These are phyloP conservation scores for Garcia nutans DNA, from an alignment of 345 rosid species.

Conservation along the genomic window DNA sequence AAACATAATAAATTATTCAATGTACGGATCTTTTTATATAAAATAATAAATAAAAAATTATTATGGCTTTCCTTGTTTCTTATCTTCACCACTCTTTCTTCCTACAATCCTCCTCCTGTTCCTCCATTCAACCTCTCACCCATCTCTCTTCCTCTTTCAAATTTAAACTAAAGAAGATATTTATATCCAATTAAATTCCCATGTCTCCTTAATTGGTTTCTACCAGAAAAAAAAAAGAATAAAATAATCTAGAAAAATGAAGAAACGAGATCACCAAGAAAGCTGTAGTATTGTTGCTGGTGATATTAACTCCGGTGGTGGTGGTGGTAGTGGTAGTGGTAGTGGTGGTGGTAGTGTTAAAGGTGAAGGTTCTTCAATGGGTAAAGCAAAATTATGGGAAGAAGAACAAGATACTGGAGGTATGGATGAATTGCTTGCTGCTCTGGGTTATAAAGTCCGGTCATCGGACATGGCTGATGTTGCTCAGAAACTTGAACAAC, in stretches of 20 bases:
- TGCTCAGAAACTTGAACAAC: constrained; percentile 35
- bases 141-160: constrained; percentile 6
- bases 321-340: constrained; percentile 12
- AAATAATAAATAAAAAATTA: constrained; percentile 15
- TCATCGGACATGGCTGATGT: constrained; percentile 39
- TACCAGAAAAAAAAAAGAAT: not conserved
- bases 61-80: constrained; percentile 48
- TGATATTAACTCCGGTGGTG: not conserved
- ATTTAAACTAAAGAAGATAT: too few species aligned
- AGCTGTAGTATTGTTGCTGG: constrained; percentile 30
- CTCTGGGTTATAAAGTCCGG: constrained; percentile 31
- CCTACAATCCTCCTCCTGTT: constrained; percentile 8
- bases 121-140: constrained; percentile 38
- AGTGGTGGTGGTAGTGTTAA: constrained; percentile 12
- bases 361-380: constrained; percentile 32
- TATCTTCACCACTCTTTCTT: constrained; percentile 41
- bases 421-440: constrained; percentile 35
- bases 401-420: constrained; percentile 48
- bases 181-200: not conserved
- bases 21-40: too few species aligned
- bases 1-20: too few species aligned
- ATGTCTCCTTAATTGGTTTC: not conserved
- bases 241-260: constrained; percentile 11
- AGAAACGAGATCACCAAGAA: constrained; percentile 56
- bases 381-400: constrained; percentile 45